Base-by-base conservation (phyloP, 2,329 filamentous ascomycete species). In the Amauroascus niger region DNA sequence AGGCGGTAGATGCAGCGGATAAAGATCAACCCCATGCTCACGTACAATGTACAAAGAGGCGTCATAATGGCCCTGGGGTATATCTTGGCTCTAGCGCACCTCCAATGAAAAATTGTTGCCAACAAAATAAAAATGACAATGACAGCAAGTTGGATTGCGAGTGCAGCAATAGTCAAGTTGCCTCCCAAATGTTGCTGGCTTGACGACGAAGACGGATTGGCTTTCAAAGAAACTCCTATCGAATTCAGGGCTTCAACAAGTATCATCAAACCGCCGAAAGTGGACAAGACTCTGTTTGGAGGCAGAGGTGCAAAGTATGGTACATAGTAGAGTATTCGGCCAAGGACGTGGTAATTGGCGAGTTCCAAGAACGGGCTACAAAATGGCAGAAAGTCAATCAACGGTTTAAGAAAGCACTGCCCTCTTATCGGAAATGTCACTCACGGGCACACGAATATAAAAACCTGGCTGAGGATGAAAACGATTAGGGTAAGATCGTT, bases 281-380 rank as follows among this genome's bases (percentile, higher is more conserved):
- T 74, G 5, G 69, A 74, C 37, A 74, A 68, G 6, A 50, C 48
- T 18, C 33, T 50, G 20, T 41, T 40, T 6, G 48, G 33, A 50
- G 48, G 48, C 30, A 79, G 64, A 0, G 79, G 80, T 0, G 80
- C 73, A 54, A 78, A 72, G 61, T 82, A 79, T 0, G 80, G 80
- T 2, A 81, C 71, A 64, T 84, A 85, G 64, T 78, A 79, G 18
- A 84, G 71, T 11, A 81, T 71, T 3, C 80, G 75, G 1, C 77
- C 77, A 22, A 84, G 75, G 53, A 82, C 74, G 59, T 81, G 76
- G 65, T 83, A 84, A 61, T 83, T 82, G 53, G 78, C 74, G 2
- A 80, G 71, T 50, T 81, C 79, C 39, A 83, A 76, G 3, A 84
- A 69, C 0, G 82, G 82, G 2, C 79, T 40, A n/a, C 18, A 20